These are phyloP conservation scores for Thamnidium elegans DNA, from an alignment of 192 early-diverging fungal genomes.

Conservation along the genomic window DNA sequence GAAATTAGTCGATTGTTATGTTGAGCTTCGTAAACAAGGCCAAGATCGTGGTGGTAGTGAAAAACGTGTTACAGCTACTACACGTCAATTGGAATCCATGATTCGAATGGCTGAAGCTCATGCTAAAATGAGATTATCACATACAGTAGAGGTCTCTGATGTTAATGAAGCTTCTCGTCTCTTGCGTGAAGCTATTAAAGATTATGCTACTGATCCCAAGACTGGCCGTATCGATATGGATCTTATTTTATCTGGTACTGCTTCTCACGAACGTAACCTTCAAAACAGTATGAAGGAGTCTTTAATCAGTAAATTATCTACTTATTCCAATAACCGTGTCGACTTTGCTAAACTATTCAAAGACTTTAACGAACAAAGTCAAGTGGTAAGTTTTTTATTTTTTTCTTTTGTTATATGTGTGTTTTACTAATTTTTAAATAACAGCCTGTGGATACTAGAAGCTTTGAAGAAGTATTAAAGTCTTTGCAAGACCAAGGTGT, in stretches of 20 bases:
- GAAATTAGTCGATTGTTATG: conserved; percentile 77
- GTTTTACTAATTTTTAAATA: conserved; percentile 39
- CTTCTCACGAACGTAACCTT: conserved; percentile 66
- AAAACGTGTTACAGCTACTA: conserved; percentile 84
- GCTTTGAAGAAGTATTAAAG: conserved; percentile 56
- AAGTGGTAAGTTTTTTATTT: conserved; percentile 36
- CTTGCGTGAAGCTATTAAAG: conserved; percentile 85
- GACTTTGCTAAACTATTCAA: conserved; percentile 41
- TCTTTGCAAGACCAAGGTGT: conserved; percentile 54
- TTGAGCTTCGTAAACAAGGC: conserved; percentile 78
- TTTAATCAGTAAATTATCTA: conserved; percentile 41
- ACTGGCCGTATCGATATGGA: conserved; percentile 95
- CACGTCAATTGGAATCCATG: conserved; percentile 96
- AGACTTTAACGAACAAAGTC: conserved; percentile 47
- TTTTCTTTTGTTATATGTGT: conserved; percentile 1
- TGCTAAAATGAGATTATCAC: conserved; percentile 83
- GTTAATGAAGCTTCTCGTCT: conserved; percentile 88
- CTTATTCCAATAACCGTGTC: conserved; percentile 32
- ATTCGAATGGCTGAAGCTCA: conserved; percentile 93
- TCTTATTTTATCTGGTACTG: conserved; percentile 85
- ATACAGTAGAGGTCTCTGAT: conserved; percentile 71
- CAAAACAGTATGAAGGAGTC: conserved; percentile 58
- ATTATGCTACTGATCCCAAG: conserved; percentile 87
- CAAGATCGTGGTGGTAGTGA: conserved; percentile 42
- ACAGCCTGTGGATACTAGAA: conserved; percentile 44